Evolutionary conservation across 805 yeast genomes (phyloP), one percentile per base, ranked within the genome.

Genomic region (Starmerella potacharoeniae): DNA sequence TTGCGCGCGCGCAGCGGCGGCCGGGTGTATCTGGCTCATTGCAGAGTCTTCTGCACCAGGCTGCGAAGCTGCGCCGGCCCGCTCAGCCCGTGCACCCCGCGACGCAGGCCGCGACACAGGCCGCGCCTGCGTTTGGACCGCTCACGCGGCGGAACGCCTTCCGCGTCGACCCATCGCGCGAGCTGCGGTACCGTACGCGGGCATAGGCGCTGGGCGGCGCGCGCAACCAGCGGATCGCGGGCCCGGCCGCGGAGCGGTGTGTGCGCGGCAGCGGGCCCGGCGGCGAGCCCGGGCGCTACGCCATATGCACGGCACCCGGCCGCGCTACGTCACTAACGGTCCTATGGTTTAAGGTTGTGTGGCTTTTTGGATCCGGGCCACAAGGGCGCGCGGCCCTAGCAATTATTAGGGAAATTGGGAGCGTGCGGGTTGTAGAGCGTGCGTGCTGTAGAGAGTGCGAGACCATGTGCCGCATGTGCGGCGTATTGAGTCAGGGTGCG

Each of bases 71-170:
- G 46, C n/a, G 35, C 35, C 35, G 35, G 35, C 35, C 35, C 8
- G 35, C 11, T 3, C 35, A 33, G 16, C 10, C 22, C 34, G 47
- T 43, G 35, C 35, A 33, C 2, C 11, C 11, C 35, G 35, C 35
- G 35, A 33, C 35, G 35, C 35, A 33, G 11, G 4, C 11, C 35
- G 35, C 35, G 35, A 10, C 35, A 22, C 22, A 22, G 22, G 22
- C 22, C 22, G 22, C 22, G 22, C 22, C 22, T 3, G 22, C 22
- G 22, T 33, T 33, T 13, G 16, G 16, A 9, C 13, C 35, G 13
- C 51, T 54, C 13, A 30, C 8, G 16, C 35, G 58, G 14, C 16
- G 34, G 44, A 51, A 55, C 37, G 58, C 58, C 13, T 52, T 55
- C 46, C 40, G 58, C 11, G 36, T 55, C 3, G 58, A 55, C 40